These are phyloP conservation scores for Biscutella auriculata DNA, from an alignment of 441 rosid genomes.

Conservation along the genomic window DNA sequence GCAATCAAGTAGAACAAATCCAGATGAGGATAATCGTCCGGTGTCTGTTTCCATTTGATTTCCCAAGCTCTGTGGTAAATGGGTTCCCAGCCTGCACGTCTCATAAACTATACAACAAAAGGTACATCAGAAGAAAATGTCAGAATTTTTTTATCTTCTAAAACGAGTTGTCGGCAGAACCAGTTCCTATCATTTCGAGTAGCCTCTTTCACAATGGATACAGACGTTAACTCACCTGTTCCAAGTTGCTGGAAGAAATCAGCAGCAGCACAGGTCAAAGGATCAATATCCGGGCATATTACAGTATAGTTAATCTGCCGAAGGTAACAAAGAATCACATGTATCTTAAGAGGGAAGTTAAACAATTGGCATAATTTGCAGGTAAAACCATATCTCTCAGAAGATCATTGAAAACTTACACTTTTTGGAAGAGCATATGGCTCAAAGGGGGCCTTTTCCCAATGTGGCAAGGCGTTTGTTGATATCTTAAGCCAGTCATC, in stretches of 20 bases:
- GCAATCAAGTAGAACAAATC: slow-evolving; percentile 90
- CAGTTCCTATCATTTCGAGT: not conserved
- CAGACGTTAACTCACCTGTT: slow-evolving; percentile 51
- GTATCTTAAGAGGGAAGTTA: not conserved
- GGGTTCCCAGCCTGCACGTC: slow-evolving; percentile 91
- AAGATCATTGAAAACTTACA: slow-evolving; percentile 34
- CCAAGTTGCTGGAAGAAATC: slow-evolving; percentile 99
- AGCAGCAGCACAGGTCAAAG: slow-evolving; percentile 83
- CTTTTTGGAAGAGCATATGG: slow-evolving; percentile 86
- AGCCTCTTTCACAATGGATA: not conserved
- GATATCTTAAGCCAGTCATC: slow-evolving; percentile 99
- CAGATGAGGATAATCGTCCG: slow-evolving; percentile 60
- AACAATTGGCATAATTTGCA: not conserved
- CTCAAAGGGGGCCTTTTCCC: slow-evolving; percentile 99
- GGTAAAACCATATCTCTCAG: slow-evolving; percentile 16
- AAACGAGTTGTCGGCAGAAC: not conserved
- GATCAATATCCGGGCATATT: slow-evolving; percentile 95
- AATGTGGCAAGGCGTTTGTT: slow-evolving; percentile 65
- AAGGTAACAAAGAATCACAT: slow-evolving; percentile 13
- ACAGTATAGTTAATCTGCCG: slow-evolving; percentile 78
- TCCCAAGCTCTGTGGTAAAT: slow-evolving; percentile 74
- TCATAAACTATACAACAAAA: slow-evolving; percentile 64
- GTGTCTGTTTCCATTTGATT: slow-evolving; percentile 77
- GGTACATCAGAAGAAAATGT: not conserved
- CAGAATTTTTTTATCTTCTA: not conserved